A percentile compares a stretch with the other conserved stretches of the same genome.
Evolutionary conservation across 2,329 filamentous ascomycete genomes (phyloP).

Genomic region (Chaetomium globosum): DNA sequence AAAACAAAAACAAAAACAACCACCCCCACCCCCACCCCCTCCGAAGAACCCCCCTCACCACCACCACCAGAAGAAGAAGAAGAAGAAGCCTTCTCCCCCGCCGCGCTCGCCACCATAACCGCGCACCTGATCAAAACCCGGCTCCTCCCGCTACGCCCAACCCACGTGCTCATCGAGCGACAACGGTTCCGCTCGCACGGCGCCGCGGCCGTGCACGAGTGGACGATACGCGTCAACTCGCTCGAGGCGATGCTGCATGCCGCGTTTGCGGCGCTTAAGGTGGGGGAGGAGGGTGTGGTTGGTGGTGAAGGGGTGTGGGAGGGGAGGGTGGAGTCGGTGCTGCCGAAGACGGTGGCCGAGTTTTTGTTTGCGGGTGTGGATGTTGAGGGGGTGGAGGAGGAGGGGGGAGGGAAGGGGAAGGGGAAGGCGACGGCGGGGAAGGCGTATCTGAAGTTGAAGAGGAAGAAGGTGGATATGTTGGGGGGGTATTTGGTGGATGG

Average conservation of each 20-base stretch:
- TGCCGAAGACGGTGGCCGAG: constrained; percentile 56
- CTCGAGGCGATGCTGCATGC: constrained; percentile 82
- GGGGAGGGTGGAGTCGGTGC: constrained; percentile 53
- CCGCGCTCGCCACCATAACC: constrained; percentile 42
- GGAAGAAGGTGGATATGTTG: constrained; percentile 66
- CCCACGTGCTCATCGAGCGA: constrained; percentile 69
- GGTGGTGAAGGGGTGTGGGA: constrained; percentile 31
- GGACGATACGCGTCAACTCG: constrained; percentile 80
- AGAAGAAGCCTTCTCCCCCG: constrained; percentile 40
- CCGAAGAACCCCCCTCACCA: background rate
- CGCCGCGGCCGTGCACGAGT: constrained; percentile 69
- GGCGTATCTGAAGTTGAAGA: constrained; percentile 48
- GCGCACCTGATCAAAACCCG: constrained; percentile 42
- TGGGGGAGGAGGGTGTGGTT: constrained; percentile 37
- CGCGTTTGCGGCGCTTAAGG: constrained; percentile 59
- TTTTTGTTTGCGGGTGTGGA: constrained; percentile 46
- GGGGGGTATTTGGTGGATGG: constrained; percentile 52
- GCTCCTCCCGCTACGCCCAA: constrained; percentile 58
- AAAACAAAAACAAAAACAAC: background rate
- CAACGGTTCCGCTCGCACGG: constrained; percentile 67
- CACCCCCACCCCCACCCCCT: background rate
- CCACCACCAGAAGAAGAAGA: background rate
- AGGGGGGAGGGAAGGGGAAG: background rate
- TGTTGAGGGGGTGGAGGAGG: background rate
- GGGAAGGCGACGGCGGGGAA: constrained; percentile 37